Base-by-base conservation (phyloP, 225 moss, liverwort and hornwort species). In the Physcomitrium patens region DNA sequence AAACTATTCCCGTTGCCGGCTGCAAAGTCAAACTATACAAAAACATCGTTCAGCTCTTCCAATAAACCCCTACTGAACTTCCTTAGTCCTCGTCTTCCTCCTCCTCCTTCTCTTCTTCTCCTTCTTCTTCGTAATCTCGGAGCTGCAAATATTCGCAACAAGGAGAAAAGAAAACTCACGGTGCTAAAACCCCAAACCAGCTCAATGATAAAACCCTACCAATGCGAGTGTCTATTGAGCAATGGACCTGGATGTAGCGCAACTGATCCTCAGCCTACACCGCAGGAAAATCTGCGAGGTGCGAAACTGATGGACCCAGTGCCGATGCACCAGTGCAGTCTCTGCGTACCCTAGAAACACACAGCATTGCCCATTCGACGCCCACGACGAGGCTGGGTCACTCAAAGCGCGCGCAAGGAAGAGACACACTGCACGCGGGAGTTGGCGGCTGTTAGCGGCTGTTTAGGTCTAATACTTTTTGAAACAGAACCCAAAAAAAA, bases 21-120 rank as follows among this genome's bases (percentile, higher is more conserved):
- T 99, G 97, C 80, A 99, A 89, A 82, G 97, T 89, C 82, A 99
- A 76, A 71, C 84, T 95, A 73, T 99, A 99, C 78, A 99, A 88
- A 68, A 89, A 99, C 97, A 99, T 99, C 73, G 69, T 76, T 71
- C 69, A 64, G 54, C 0, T 3, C 23, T 55, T 56, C 73, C 47
- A 63, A 37, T 24, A 0, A 24, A 6, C 56, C 23, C 42, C 12
- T 2, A 5, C 19, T 55, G 1, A 37, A 37, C 31, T 37, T 37
- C 31, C 31, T 37, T 37, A 1, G 31, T 37, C 31, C 0, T 37
- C 4, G 31, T 3, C 12, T 10, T 12, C 3, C 19, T 20, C 20
- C 55, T 18, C 20, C 18, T 20, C 19, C 3, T 20, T 55, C 31
- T 0, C 31, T 37, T 37, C 31, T 37, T 37, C 5, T 37, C 5